Base-by-base conservation (phyloP, 1,139 yeast species). In the Hyphopichia pseudoburtonii region DNA sequence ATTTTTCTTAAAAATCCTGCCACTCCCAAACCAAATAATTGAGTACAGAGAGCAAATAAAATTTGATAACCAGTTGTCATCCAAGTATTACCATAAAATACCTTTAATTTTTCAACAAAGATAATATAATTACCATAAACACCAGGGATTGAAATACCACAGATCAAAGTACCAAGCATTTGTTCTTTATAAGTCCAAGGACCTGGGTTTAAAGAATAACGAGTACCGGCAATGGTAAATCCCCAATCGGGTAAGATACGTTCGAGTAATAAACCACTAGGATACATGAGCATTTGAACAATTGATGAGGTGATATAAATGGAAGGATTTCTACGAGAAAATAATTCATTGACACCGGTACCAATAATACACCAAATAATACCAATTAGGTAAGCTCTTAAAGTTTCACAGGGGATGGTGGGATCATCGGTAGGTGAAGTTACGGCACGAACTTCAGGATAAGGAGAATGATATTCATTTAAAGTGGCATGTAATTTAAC, bases 381-480 rank as follows among this genome's bases (percentile, higher is more conserved):
- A 5, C 80, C 84, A 24, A 79, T 48, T 18, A 51, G 14, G 34
- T 80, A 81, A 5, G 78, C 76, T 52, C 85, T 66, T 32, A 74
- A 47, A 2, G 84, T 79, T 54, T 80, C 86, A 43, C 70, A 64
- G 4, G 76, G 73, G 23, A 66, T 55, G 2, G 47, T 50, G 2
- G 73, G 71, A 46, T 78, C 81, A 50, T 79, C 83, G 32, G 56
- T 57, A 15, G 80, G 76, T 34, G 70, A 73, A 21, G 80, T 65
- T 21, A 78, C 75, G 8, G 86, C 68, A 43, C 87, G 66, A 6
- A 81, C 84, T 54, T 80, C 86, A 3, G 82, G 77, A 52, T 81
- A 81, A 1, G 84, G 82, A 1, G 84, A 79, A 53, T 71, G 74
- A 50, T 61, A 78, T 35, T 70, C 57, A 31, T 71, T 54, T 30